Base-by-base conservation (phyloP, 2,329 filamentous ascomycete species). In the Furcasterigmium furcatum region DNA sequence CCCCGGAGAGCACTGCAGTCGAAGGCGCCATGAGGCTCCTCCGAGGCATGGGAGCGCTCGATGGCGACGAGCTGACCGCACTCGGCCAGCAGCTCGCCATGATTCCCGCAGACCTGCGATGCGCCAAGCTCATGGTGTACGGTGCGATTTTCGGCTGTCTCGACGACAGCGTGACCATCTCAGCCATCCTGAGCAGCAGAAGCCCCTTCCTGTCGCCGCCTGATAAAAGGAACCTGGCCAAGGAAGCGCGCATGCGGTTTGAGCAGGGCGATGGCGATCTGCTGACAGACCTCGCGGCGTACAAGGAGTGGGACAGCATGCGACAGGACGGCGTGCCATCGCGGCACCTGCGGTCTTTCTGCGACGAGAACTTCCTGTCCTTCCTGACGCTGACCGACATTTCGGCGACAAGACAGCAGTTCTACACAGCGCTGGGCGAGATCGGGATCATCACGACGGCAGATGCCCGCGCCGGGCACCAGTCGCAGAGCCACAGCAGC, bases 51-150 rank as follows among this genome's bases (percentile, higher is more conserved):
- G 94, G 94, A 24, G 92, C 91, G 1, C 74, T 97, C 13, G 88
- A 94, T 55, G 88, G 88, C 38, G 82, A 89, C 46, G 87, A 90
- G 57, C 76, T 99, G 34, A 97, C 94, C 0, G 91, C 91, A 4
- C 82, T 99, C 39, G 94, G 94, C 32, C 84, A 87, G 44, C 94
- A 97, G 68, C 75, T 99, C n/a, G 87, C 91, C 16, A 89, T 95
- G 82, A 91, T 99, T 42, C 94, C 94, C 2, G 89, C 92, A 1
- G 94, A 99, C 60, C 76, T 99, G 40, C 84, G 92, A 22, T 95
- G 91, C 62, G 90, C 88, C 38, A 99, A 99, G 66, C 77, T 99
- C 27, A 90, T 99, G 77, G 88, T 99, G 4, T 96, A 95, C 59
- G 94, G 94, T 6, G 87, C 90, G 14, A 91, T 95, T 47, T 97